Percentiles rank a stretch among this genome's conserved stretches.
Evolutionary conservation across 495 filamentous ascomycete species (phyloP).

Genomic region (Penicillium riverlandense): DNA sequence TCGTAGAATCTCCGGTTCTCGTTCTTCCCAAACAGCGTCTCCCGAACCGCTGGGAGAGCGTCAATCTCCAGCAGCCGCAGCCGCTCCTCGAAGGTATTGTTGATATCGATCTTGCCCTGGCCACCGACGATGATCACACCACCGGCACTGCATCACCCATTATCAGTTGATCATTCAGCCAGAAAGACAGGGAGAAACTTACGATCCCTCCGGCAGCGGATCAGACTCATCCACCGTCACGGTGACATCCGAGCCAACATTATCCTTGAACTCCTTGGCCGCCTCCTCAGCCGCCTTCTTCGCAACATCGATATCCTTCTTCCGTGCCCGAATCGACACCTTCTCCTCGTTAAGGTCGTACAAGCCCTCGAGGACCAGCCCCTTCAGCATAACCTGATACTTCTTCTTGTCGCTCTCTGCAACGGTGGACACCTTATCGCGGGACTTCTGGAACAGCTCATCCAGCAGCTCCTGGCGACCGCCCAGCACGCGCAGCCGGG

Average conservation of each 20-base stretch:
- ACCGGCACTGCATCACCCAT: slow-evolving; percentile 54
- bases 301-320: slow-evolving; percentile 68
- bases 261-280: slow-evolving; percentile 71
- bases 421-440: slow-evolving; percentile 56
- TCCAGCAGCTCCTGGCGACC: slow-evolving; percentile 87
- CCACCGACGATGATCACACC: slow-evolving; percentile 75
- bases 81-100: slow-evolving; percentile 95
- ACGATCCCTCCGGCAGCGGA: slow-evolving; percentile 77
- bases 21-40: slow-evolving; percentile 86
- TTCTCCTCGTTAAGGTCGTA: slow-evolving; percentile 80
- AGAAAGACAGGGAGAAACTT: slow-evolving; percentile 30
- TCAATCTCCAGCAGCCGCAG: slow-evolving; percentile 76
- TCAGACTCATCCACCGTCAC: slow-evolving; percentile 73
- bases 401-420: slow-evolving; percentile 56
- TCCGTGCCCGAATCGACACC: slow-evolving; percentile 62
- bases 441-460: slow-evolving; percentile 76
- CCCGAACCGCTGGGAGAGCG: slow-evolving; percentile 76
- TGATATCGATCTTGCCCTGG: slow-evolving; percentile 92
- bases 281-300: slow-evolving; percentile 72
- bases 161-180: too few species aligned
- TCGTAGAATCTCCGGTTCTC: slow-evolving; percentile 90
- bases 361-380: slow-evolving; percentile 79
- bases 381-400: slow-evolving; percentile 70
- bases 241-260: slow-evolving; percentile 53
- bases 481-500: slow-evolving; percentile 76